Conservation (phyloP, 2,329 filamentous ascomycete species). For the Graphilbum ipis-grandicollis region DNA sequence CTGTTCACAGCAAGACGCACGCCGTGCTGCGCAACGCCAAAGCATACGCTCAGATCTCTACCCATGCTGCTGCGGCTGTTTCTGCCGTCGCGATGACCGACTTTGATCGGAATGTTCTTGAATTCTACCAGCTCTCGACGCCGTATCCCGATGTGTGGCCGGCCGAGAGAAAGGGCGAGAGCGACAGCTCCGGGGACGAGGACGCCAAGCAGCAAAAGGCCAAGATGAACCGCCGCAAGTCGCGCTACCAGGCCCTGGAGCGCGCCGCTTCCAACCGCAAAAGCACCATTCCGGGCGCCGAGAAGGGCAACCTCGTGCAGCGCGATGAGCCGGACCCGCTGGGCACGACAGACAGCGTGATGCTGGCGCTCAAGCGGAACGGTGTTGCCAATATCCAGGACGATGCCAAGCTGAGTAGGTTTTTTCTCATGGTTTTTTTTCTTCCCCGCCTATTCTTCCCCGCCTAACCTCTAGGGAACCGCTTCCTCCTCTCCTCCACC, state of each 20-base stretch:
- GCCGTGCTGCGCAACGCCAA: too few relatives aligned
- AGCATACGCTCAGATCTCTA: too few relatives aligned
- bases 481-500: constrained; percentile 88
- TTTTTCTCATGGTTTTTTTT: not conserved
- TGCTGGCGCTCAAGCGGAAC: constrained; percentile 57
- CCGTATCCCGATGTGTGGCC: constrained; percentile 78
- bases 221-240: constrained; percentile 45
- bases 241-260: constrained; percentile 72
- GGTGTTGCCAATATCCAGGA: constrained; percentile 65
- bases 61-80: not conserved
- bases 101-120: constrained; percentile 59
- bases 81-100: constrained; percentile 37
- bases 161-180: constrained; percentile 49
- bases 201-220: constrained; percentile 29
- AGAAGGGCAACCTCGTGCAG: constrained; percentile 54
- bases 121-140: constrained; percentile 74
- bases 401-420: constrained; percentile 57
- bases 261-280: constrained; percentile 51
- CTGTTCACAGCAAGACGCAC: too few relatives aligned
- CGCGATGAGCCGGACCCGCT: constrained; percentile 87
- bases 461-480: constrained; percentile 46
- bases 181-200: constrained; percentile 47
- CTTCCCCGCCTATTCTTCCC: not conserved
- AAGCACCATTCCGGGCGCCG: constrained; percentile 50
- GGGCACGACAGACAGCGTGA: constrained; percentile 74